Conservation (phyloP, 768 basidiomycete species). For the Phylloporus arenicola region DNA sequence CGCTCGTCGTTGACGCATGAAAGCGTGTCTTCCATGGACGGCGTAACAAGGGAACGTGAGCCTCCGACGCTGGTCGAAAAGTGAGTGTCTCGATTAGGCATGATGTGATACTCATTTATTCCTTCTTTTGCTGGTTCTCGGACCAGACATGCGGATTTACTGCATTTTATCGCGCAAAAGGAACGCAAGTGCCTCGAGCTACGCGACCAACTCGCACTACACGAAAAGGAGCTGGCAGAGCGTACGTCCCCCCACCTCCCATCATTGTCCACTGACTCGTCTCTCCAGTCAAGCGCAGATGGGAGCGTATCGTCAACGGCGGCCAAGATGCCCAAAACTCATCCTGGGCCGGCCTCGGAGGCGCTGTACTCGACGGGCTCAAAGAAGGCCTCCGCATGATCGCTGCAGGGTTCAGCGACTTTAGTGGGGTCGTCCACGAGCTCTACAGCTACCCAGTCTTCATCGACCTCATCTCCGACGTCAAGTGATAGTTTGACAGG, state of each 20-base stretch:
- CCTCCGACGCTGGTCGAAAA: conserved; percentile 68
- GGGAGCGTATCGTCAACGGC: conserved; percentile 73
- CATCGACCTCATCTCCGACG: neutral
- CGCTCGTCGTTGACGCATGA: conserved; percentile 16
- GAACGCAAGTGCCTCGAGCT: conserved; percentile 80
- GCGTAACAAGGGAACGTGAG: conserved; percentile 20
- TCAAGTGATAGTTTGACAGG: too few species aligned
- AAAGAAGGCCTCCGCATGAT: conserved; percentile 62
- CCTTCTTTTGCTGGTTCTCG: too few species aligned
- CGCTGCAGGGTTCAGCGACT: conserved; percentile 39
- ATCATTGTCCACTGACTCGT: neutral
- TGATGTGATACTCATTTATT: neutral
- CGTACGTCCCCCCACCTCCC: conserved; percentile 27
- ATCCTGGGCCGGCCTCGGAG: conserved; percentile 8
- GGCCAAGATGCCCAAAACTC: conserved; percentile 28
- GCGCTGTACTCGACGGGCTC: conserved; percentile 47
- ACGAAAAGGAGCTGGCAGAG: conserved; percentile 69
- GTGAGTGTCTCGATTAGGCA: conserved; percentile 36
- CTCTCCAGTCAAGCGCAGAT: conserved; percentile 69
- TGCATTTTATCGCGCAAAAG: conserved; percentile 84
- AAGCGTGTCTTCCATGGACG: conserved; percentile 15
- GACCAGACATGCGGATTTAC: conserved; percentile 67
- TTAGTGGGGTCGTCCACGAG: conserved; percentile 20
- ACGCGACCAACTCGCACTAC: conserved; percentile 62
- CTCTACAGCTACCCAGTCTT: too few species aligned